Percentiles rank a stretch among this genome's conserved stretches.
These are phyloP conservation scores for Chlorella sp. DNA, from an alignment of 139 green algal species.

Conservation along the genomic window DNA sequence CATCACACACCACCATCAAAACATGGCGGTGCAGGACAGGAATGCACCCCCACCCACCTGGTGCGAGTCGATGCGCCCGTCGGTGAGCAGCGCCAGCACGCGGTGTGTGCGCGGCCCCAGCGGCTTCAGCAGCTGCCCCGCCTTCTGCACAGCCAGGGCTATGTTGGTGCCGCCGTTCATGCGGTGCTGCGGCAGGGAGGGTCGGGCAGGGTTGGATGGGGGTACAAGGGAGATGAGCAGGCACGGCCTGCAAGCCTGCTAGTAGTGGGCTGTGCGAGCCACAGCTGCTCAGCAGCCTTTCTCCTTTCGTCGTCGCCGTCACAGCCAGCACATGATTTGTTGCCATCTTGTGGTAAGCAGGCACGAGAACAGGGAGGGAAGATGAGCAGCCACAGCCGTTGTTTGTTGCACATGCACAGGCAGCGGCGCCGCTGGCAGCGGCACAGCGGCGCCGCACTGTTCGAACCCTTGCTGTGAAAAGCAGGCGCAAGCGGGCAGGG, in stretches of 20 bases:
- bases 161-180: conserved; percentile 89
- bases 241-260: too few relatives aligned
- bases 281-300: too few relatives aligned
- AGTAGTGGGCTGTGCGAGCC: too few relatives aligned
- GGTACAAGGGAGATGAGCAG: neutral
- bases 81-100: conserved; percentile 74
- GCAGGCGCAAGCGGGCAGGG: too few relatives aligned
- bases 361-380: neutral
- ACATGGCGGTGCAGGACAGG: too few relatives aligned
- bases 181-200: conserved; percentile 56
- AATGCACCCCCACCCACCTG: conserved; percentile 34
- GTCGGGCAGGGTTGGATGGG: neutral
- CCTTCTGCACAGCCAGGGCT: conserved; percentile 61
- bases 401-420: too few relatives aligned
- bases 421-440: too few relatives aligned
- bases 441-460: too few relatives aligned
- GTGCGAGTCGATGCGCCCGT: conserved; percentile 64
- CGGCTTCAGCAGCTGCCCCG: conserved; percentile 67
- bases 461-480: too few relatives aligned
- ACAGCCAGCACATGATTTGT: neutral
- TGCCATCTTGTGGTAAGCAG: neutral
- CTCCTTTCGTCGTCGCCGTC: too few relatives aligned
- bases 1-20: too few relatives aligned
- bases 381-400: too few relatives aligned
- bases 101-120: neutral